Conservation (phyloP, 306 rosid genomes). For the Trichosanthes cucumerina region DNA sequence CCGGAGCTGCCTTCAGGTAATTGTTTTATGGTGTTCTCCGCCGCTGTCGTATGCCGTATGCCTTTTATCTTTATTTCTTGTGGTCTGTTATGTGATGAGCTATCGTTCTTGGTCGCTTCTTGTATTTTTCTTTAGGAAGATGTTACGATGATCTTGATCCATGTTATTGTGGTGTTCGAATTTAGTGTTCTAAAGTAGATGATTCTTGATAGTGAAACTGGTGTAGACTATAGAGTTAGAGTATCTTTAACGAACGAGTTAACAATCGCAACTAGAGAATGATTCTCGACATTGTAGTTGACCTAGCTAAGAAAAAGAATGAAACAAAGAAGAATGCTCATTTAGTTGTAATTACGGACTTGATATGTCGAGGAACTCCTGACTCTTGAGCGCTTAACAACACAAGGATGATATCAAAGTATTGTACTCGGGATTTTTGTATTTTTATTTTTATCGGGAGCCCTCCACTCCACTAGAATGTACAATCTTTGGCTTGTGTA, state of each 20-base stretch:
- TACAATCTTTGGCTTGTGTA: not conserved
- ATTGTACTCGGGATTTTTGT: too few species aligned
- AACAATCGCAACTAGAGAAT: not conserved
- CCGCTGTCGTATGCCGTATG: not conserved
- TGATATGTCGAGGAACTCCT: not conserved
- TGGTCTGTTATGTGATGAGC: not conserved
- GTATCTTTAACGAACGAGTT: not conserved
- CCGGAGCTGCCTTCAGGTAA: slow-evolving; percentile 2
- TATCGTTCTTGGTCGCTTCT: not conserved
- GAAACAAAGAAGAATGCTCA: not conserved
- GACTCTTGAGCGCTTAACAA: not conserved
- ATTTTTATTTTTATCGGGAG: too few species aligned
- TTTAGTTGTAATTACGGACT: not conserved
- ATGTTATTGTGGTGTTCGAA: not conserved
- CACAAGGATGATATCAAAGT: too few species aligned
- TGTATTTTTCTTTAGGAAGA: not conserved
- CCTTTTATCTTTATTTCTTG: not conserved
- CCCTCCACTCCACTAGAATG: not conserved
- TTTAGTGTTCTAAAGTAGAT: not conserved
- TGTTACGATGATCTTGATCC: not conserved
- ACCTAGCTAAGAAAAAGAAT: not conserved
- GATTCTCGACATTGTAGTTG: not conserved
- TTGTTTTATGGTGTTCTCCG: not conserved
- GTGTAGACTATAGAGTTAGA: not conserved
- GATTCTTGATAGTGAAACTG: not conserved